phyloP scores from a whole-genome alignment of 805 yeast species.

The Saturnispora silvae region DNA sequence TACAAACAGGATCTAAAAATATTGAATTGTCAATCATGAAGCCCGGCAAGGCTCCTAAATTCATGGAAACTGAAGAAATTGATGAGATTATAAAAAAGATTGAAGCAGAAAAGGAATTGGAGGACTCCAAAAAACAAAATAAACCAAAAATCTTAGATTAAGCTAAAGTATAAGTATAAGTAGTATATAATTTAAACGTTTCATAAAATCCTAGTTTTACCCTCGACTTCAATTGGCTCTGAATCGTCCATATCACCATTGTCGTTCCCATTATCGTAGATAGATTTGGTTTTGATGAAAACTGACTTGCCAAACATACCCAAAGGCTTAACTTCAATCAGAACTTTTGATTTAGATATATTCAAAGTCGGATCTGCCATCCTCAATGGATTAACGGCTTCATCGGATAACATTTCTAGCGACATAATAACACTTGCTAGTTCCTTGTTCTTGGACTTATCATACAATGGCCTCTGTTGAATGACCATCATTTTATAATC shows the following conservation, averaged over 20 bases:
- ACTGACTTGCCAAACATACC: conserved; percentile 14
- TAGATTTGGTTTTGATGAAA: conserved; percentile 20
- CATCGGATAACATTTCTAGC: conserved; percentile 13
- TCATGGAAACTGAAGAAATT: conserved; percentile 60
- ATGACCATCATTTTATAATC: conserved; percentile 20
- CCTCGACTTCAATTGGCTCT: conserved; percentile 22
- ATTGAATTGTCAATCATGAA: conserved; percentile 85
- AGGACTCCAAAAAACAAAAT: conserved; percentile 62
- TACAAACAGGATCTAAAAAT: conserved; percentile 94
- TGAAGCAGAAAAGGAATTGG: conserved; percentile 80
- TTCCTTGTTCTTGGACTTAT: conserved; percentile 17
- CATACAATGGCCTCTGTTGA: conserved; percentile 21
- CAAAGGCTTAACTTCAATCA: conserved; percentile 21
- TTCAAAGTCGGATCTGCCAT: conserved; percentile 20
- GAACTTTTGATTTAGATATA: conserved; percentile 16
- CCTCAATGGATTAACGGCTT: conserved; percentile 9
- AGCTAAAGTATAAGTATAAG: no score
- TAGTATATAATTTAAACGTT: no score
- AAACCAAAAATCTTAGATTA: conserved; percentile 15
- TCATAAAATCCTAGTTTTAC: conserved; percentile 19
- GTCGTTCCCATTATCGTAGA: neutral
- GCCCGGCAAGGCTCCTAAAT: conserved; percentile 50
- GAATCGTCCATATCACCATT: conserved; percentile 6
- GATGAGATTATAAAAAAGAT: conserved; percentile 67
- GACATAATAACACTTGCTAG: conserved; percentile 20